Conservation (phyloP, 441 rosid species). For the Breynia disticha region DNA sequence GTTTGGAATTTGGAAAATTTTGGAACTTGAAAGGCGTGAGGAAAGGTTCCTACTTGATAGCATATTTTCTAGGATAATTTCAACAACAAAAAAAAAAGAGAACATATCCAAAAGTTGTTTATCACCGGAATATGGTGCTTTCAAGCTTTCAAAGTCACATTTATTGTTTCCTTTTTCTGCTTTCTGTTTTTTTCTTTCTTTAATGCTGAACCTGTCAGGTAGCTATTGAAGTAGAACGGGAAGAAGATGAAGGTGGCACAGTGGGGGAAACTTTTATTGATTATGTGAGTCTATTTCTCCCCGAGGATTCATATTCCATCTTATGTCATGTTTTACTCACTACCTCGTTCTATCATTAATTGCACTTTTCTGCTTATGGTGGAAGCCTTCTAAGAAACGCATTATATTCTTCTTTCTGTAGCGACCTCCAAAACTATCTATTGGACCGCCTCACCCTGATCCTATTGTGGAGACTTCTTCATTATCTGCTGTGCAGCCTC, state of each 20-base stretch:
- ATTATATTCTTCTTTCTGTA: constrained; percentile 21
- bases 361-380: constrained; percentile 3
- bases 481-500: constrained; percentile 94
- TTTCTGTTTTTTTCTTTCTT: constrained; percentile 14
- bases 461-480: constrained; percentile 96
- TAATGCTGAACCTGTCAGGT: constrained; percentile 43
- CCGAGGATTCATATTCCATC: neutral
- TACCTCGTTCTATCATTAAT: neutral
- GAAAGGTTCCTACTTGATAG: too few species aligned
- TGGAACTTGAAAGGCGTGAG: too few species aligned
- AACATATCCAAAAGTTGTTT: too few species aligned
- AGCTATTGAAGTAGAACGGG: constrained; percentile 95
- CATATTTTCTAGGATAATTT: too few species aligned
- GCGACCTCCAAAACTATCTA: constrained; percentile 88
- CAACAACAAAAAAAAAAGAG: too few species aligned
- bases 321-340: constrained; percentile 3
- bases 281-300: constrained; percentile 53
- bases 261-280: constrained; percentile 94
- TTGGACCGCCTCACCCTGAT: constrained; percentile 97
- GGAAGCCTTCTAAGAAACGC: constrained; percentile 16
- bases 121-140: neutral
- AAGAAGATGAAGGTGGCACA: constrained; percentile 96
- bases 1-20: too few species aligned
- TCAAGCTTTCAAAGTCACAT: neutral
- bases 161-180: constrained; percentile 11